Percentiles rank a stretch among this genome's conserved stretches.
phyloP scores from a whole-genome alignment of 805 yeast genomes.

The Clavispora carvajalis region DNA sequence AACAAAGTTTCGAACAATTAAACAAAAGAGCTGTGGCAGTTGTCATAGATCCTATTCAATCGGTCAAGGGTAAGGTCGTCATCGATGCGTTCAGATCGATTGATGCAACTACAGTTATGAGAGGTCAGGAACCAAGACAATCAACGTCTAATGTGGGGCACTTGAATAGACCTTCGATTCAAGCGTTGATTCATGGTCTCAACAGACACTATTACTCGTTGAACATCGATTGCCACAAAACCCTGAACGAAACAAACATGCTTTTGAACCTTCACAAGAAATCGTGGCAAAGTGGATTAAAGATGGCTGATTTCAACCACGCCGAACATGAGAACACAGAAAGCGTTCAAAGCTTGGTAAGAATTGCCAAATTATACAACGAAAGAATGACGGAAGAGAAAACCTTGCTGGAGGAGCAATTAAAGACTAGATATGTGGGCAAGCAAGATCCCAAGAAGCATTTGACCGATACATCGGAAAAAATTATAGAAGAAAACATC shows the following conservation, averaged over 20 bases:
- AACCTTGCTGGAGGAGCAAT: conserved; percentile 79
- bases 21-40: conserved; percentile 97
- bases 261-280: conserved; percentile 88
- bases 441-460: conserved; percentile 99
- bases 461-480: conserved; percentile 81
- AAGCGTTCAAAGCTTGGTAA: conserved; percentile 74
- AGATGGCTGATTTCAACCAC: conserved; percentile 67
- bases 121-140: conserved; percentile 97
- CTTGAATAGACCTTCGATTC: conserved; percentile 92
- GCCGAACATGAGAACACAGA: conserved; percentile 73
- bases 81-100: conserved; percentile 97
- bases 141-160: conserved; percentile 95
- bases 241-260: conserved; percentile 90
- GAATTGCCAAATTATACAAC: conserved; percentile 84
- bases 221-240: conserved; percentile 90
- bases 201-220: conserved; percentile 95
- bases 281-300: conserved; percentile 92
- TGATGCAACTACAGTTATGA: conserved; percentile 79
- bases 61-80: conserved; percentile 97
- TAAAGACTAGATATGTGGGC: conserved; percentile 95
- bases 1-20: conserved; percentile 94
- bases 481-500: conserved; percentile 82
- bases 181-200: conserved; percentile 93
- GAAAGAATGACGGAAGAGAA: conserved; percentile 90
- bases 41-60: conserved; percentile 96